Base-by-base conservation (phyloP, 805 yeast genomes). In the Candida easanensis region DNA sequence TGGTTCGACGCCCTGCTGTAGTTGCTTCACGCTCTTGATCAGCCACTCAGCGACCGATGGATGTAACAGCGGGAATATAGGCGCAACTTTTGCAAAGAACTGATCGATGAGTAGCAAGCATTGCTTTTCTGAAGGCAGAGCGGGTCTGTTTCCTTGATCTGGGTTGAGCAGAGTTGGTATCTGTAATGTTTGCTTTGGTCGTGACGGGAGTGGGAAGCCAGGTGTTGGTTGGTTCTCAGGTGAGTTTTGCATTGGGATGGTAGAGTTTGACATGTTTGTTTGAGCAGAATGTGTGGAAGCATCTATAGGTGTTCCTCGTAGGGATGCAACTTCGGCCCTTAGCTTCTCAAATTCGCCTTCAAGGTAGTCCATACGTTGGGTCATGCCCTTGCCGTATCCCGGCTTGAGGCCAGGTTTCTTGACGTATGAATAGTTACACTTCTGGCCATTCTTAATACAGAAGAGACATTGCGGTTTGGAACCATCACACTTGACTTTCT, bases 401-500 rank as follows among this genome's bases (percentile, higher is more conserved):
- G 52, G 51, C 21, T 54, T 54, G 16, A 54, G 41, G 1, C 58
- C 58, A 1, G 58, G 58, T 20, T 54, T 54, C 42, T 51, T 52
- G 46, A 52, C 50, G 4, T 44, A 4, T 13, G 55, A 51, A 39
- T 49, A 54, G 7, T 26, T 41, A 26, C 58, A 54, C 4, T 14
- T n/a, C 1, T 39, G 33, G 5, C 35, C 40, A 25, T 49, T 51
- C 33, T 50, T 52, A 5, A 27, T 2, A 16, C 58, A 54, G 22
- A 51, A 50, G 4, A 50, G 41, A 36, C 58, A 54, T 7, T 36
- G 25, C 2, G 56, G 58, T 23, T 40, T 48, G 6, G n/a, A 11
- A 3, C 55, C 58, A 38, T 52, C 55, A 36, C 58, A 54, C 34
- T 49, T 52, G n/a, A 52, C 55, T 30, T 54, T 54, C 41, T 54